Conservation (phyloP, 78 protist genomes). For the Speleostelium caveatum region DNA sequence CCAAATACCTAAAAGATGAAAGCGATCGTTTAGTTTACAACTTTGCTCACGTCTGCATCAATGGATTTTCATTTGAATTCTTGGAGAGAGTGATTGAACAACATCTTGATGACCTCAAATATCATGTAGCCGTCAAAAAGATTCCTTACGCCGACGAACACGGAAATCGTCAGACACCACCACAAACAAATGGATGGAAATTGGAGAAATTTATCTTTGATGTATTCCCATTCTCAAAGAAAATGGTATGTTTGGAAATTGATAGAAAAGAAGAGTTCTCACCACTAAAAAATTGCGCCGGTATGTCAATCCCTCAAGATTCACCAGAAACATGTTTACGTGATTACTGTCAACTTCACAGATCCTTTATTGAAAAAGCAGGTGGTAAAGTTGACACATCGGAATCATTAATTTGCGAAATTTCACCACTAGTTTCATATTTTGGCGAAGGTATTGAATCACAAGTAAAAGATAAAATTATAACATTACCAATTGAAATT, state of each 20-base stretch:
- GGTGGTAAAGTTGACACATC: constrained; percentile 73
- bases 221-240: constrained; percentile 84
- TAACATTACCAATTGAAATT: constrained; percentile 41
- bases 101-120: constrained; percentile 34
- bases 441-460: constrained; percentile 86
- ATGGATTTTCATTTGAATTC: constrained; percentile 84
- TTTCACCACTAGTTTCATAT: constrained; percentile 85
- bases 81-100: constrained; percentile 28
- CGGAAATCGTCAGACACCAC: constrained; percentile 36
- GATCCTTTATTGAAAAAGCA: constrained; percentile 44
- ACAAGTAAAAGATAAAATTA: neutral
- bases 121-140: constrained; percentile 94
- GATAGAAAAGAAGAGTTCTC: constrained; percentile 87
- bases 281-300: constrained; percentile 89
- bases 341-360: constrained; percentile 58
- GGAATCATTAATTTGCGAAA: constrained; percentile 54
- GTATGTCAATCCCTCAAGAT: constrained; percentile 70
- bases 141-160: constrained; percentile 78
- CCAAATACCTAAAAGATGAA: constrained; percentile 28
- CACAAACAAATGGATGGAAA: constrained; percentile 84
- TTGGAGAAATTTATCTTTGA: constrained; percentile 96
- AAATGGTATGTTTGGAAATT: constrained; percentile 61
- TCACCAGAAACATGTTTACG: constrained; percentile 84
- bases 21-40: constrained; percentile 85
- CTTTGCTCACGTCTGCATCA: constrained; percentile 93